A percentile compares a stretch with the other conserved stretches of the same genome.
Conservation (phyloP, 306 rosid species). For the Lathyrus aphaca region DNA sequence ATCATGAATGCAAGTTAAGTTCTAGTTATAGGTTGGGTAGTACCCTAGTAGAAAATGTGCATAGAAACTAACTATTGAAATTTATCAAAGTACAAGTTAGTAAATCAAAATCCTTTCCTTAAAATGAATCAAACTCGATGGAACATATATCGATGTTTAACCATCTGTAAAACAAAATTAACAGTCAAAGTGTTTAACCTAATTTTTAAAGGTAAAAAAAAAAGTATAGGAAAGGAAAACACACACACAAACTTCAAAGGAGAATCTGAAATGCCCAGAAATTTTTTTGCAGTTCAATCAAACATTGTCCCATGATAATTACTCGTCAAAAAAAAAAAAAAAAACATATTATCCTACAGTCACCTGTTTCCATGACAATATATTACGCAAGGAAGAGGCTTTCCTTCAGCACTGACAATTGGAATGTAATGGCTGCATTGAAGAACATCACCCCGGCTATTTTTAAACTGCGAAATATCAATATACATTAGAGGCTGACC, state of each 20-base stretch:
- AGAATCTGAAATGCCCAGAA: conserved; percentile 24
- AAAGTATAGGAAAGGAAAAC: not conserved
- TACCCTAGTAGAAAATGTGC: conserved; percentile 12
- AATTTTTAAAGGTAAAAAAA: not conserved
- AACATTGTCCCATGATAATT: conserved; percentile 25
- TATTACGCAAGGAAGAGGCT: conserved; percentile 96
- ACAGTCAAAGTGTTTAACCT: not conserved
- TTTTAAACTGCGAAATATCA: conserved; percentile 73
- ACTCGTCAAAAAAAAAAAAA: conserved; percentile 3
- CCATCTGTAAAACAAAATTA: conserved; percentile 15
- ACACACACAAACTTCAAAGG: conserved; percentile 12
- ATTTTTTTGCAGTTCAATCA: conserved; percentile 18
- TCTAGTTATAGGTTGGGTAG: not conserved
- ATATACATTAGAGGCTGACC: conserved; percentile 34
- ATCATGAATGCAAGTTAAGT: conserved; percentile 2
- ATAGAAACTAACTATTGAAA: not conserved
- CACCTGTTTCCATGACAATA: conserved; percentile 99
- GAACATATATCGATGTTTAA: not conserved
- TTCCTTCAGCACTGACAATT: conserved; percentile 88
- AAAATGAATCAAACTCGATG: not conserved
- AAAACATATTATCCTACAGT: conserved; percentile 30
- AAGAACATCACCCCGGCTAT: conserved; percentile 80
- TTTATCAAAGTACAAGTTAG: not conserved
- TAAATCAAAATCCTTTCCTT: conserved; percentile 2
- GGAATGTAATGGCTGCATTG: conserved; percentile 93